Conservation (phyloP, 1,284 basidiomycete genomes). For the Malassezia pachydermatis region DNA sequence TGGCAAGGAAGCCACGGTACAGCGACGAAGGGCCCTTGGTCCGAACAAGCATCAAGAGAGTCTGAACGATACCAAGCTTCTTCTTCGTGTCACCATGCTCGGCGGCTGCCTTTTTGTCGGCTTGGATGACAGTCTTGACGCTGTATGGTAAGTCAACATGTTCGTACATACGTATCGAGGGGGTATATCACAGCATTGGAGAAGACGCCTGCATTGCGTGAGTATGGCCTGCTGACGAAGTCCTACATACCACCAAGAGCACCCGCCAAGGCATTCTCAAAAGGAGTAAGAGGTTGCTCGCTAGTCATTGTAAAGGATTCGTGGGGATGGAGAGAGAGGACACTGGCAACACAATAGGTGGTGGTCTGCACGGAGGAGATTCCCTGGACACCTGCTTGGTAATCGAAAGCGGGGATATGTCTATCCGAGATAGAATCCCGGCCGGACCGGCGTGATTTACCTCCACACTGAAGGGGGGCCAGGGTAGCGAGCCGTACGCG, state of each 20-base stretch:
- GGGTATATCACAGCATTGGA: constrained; percentile 68
- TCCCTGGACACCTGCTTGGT: no score
- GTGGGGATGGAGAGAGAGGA: no score
- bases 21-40: constrained; percentile 54
- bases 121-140: constrained; percentile 88
- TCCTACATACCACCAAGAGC: constrained; percentile 71
- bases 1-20: constrained; percentile 91
- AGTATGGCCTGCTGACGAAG: not conserved
- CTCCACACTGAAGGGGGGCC: no score
- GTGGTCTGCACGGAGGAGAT: no score
- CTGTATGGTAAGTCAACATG: constrained; percentile 50
- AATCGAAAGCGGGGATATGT: no score
- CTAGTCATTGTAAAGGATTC: not conserved
- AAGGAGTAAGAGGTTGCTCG: constrained; percentile 62
- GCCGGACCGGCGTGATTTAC: no score
- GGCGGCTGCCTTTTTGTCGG: constrained; percentile 50
- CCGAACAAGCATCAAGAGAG: constrained; percentile 34
- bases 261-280: constrained; percentile 84
- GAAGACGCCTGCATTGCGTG: constrained; percentile 28
- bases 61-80: constrained; percentile 36
- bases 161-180: constrained; percentile 60
- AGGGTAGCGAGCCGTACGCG: no score
- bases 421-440: no score
- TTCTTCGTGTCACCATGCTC: constrained; percentile 49
- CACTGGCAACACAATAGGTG: no score